phyloP scores from a whole-genome alignment of 495 filamentous ascomycete genomes.

The Astrothelium macrocarpum region DNA sequence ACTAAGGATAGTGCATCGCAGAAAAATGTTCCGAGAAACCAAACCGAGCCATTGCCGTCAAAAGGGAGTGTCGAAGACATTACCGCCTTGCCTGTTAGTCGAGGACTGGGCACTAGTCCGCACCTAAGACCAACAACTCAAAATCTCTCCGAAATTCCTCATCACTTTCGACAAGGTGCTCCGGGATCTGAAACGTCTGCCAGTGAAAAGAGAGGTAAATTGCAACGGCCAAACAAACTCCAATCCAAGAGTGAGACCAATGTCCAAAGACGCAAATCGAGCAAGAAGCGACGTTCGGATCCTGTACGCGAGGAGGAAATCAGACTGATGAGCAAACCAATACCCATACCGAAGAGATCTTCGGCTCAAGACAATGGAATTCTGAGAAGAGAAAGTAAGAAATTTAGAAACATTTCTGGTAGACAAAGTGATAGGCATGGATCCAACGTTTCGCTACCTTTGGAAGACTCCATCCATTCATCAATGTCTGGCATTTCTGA shows the following conservation, averaged over 20 bases:
- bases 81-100: constrained; percentile 30
- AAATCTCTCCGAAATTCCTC: constrained; percentile 33
- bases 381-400: constrained; percentile 55
- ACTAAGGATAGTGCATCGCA: constrained; percentile 1
- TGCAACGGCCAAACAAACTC: constrained; percentile 44
- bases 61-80: constrained; percentile 29
- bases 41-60: background rate
- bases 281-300: constrained; percentile 72
- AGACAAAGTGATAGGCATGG: constrained; percentile 50
- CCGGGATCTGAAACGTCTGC: constrained; percentile 28
- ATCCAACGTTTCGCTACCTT: constrained; percentile 66
- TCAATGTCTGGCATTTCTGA: constrained; percentile 63
- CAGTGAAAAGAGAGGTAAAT: constrained; percentile 57
- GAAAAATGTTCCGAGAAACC: background rate
- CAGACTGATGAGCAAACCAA: constrained; percentile 64
- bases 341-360: constrained; percentile 53
- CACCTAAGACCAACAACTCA: constrained; percentile 32
- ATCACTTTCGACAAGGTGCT: constrained; percentile 41
- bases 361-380: constrained; percentile 37
- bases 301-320: constrained; percentile 76
- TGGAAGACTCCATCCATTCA: constrained; percentile 62
- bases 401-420: constrained; percentile 47
- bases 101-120: constrained; percentile 27
- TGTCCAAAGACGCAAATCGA: constrained; percentile 54
- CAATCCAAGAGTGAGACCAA: constrained; percentile 27